Evolutionary conservation across 805 yeast species (phyloP).

Genomic region (Cyberlindnera euphorbiae): DNA sequence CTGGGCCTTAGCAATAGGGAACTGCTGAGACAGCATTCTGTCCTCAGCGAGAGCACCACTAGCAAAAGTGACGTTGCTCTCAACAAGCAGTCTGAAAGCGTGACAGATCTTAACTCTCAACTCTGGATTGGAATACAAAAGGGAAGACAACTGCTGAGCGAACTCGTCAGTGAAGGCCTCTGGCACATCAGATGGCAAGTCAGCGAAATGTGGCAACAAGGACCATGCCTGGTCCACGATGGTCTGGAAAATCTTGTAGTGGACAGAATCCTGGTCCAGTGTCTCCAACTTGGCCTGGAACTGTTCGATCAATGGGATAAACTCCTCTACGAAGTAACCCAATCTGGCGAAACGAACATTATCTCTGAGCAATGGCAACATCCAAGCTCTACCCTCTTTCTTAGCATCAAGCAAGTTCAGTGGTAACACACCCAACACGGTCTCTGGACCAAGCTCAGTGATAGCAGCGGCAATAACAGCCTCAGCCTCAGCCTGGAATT

Average conservation of each 20-base stretch:
- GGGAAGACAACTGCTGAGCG: conserved; percentile 70
- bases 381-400: conserved; percentile 90
- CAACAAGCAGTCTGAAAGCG: conserved; percentile 71
- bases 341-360: conserved; percentile 70
- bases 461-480: conserved; percentile 75
- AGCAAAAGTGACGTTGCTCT: conserved; percentile 62
- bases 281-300: conserved; percentile 45
- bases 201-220: conserved; percentile 82
- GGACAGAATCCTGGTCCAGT: conserved; percentile 53
- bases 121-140: conserved; percentile 69
- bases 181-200: conserved; percentile 71
- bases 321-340: conserved; percentile 52
- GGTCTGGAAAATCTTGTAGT: conserved; percentile 75
- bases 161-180: conserved; percentile 65
- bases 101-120: conserved; percentile 81
- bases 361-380: conserved; percentile 86
- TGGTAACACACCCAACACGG: conserved; percentile 70
- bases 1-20: conserved; percentile 52
- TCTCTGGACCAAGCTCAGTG: conserved; percentile 80
- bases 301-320: conserved; percentile 60
- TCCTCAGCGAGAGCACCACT: conserved; percentile 56
- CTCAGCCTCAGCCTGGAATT: conserved; percentile 75
- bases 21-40: conserved; percentile 52
- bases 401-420: conserved; percentile 58
- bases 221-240: conserved; percentile 92